These are phyloP conservation scores for Oemleria cerasiformis DNA, from an alignment of 306 rosid species.

Conservation along the genomic window DNA sequence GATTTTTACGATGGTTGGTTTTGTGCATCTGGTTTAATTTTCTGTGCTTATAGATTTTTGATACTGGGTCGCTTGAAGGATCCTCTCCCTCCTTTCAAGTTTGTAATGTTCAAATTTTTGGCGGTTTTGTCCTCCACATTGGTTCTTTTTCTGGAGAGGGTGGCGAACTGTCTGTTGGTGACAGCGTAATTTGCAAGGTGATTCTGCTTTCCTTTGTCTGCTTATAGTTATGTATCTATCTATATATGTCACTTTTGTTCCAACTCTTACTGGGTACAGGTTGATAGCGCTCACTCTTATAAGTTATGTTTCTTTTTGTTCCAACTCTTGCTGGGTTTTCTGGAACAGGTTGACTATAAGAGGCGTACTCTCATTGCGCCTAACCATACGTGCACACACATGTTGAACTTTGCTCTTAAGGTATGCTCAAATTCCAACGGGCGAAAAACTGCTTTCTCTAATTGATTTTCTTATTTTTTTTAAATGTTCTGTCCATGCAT, in stretches of 20 bases:
- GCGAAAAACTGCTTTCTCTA: not conserved
- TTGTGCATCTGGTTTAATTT: slow-evolving; percentile 25
- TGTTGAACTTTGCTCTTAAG: slow-evolving; percentile 96
- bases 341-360: slow-evolving; percentile 75
- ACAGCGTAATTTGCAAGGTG: slow-evolving; percentile 82
- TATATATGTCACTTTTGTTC: not conserved
- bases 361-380: slow-evolving; percentile 87
- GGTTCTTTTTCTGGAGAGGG: slow-evolving; percentile 55
- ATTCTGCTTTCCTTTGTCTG: not conserved
- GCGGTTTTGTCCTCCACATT: slow-evolving; percentile 86
- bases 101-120: slow-evolving; percentile 76
- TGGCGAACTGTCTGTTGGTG: slow-evolving; percentile 65
- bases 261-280: not conserved
- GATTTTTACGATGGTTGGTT: slow-evolving; percentile 10
- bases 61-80: slow-evolving; percentile 79
- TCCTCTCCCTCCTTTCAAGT: slow-evolving; percentile 59
- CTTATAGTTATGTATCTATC: not conserved
- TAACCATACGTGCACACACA: slow-evolving; percentile 97
- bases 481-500: not conserved
- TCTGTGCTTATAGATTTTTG: slow-evolving; percentile 62
- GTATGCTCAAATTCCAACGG: slow-evolving; percentile 39
- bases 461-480: not conserved
- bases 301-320: not conserved
- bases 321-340: slow-evolving; percentile 17
- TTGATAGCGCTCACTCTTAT: no score